Evolutionary conservation across 345 rosid genomes (phyloP).

Genomic region (Melaleuca alternifolia): DNA sequence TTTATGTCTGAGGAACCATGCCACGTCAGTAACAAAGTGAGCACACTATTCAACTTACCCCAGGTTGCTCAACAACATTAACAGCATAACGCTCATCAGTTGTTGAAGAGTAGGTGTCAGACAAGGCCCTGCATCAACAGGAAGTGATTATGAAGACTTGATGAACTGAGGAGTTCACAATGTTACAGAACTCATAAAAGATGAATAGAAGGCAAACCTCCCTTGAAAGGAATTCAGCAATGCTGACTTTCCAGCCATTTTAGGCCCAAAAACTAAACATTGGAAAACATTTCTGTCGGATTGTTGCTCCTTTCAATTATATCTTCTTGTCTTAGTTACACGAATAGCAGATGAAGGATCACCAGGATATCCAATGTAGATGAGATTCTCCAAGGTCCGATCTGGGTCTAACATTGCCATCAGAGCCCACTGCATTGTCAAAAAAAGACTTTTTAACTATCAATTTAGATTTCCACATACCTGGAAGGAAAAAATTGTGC

Average conservation of each 20-base stretch:
- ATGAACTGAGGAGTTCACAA: neutral
- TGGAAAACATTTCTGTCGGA: conserved; percentile 70
- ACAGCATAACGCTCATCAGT: conserved; percentile 51
- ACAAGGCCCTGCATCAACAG: conserved; percentile 37
- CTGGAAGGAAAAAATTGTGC: neutral
- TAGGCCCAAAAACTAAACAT: conserved; percentile 80
- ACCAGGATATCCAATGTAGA: conserved; percentile 47
- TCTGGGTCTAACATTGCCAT: conserved; percentile 84
- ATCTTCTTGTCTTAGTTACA: conserved; percentile 51
- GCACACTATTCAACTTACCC: conserved; percentile 37
- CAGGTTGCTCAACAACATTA: conserved; percentile 60
- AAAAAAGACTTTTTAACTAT: neutral
- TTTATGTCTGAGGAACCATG: neutral
- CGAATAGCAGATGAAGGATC: conserved; percentile 50
- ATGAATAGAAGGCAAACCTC: conserved; percentile 33
- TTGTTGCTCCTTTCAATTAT: conserved; percentile 59
- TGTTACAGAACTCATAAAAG: neutral
- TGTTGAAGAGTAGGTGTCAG: conserved; percentile 30
- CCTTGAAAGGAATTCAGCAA: conserved; percentile 60
- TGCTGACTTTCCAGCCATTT: conserved; percentile 65
- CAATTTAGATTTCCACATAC: neutral
- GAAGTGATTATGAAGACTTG: neutral
- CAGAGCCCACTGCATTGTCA: conserved; percentile 66
- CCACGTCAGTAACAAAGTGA: neutral
- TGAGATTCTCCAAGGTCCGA: conserved; percentile 52